Evolutionary conservation across 1,284 basidiomycete genomes (phyloP).

Genomic region (Xerocomus cyaneibrunnescens): DNA sequence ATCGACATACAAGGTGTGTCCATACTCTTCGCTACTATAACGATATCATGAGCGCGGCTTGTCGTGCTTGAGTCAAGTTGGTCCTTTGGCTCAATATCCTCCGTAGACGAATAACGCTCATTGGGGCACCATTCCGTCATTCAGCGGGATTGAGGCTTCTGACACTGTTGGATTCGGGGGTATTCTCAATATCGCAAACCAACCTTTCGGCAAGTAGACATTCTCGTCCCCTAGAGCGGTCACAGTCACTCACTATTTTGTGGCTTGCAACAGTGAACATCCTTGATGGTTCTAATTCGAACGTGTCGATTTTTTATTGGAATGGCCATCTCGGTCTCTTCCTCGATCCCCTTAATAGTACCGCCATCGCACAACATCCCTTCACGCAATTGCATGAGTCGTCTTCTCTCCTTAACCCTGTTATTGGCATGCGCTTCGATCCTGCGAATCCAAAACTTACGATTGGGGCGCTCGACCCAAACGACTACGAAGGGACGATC

Average conservation of each 20-base stretch:
- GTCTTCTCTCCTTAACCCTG: slow-evolving; percentile 31
- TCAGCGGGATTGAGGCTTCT: slow-evolving; percentile 15
- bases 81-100: not conserved
- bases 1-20: slow-evolving; percentile 29
- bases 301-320: slow-evolving; percentile 3
- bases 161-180: slow-evolving; percentile 28
- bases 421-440: slow-evolving; percentile 34
- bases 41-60: not conserved
- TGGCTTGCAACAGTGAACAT: slow-evolving; percentile 20
- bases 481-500: slow-evolving; percentile 34
- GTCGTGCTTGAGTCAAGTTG: not conserved
- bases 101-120: slow-evolving; percentile 18
- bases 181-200: slow-evolving; percentile 14
- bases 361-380: slow-evolving; percentile 7
- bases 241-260: not conserved
- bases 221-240: not conserved
- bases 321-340: slow-evolving; percentile 32
- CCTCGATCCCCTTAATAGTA: slow-evolving; percentile 23
- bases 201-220: slow-evolving; percentile 19
- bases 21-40: not conserved
- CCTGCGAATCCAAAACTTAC: slow-evolving; percentile 30
- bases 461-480: slow-evolving; percentile 34
- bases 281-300: slow-evolving; percentile 18
- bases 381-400: slow-evolving; percentile 22
- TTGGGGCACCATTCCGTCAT: slow-evolving; percentile 20